Base-by-base conservation (phyloP, 306 rosid genomes). In the Echinosophora koreensis region DNA sequence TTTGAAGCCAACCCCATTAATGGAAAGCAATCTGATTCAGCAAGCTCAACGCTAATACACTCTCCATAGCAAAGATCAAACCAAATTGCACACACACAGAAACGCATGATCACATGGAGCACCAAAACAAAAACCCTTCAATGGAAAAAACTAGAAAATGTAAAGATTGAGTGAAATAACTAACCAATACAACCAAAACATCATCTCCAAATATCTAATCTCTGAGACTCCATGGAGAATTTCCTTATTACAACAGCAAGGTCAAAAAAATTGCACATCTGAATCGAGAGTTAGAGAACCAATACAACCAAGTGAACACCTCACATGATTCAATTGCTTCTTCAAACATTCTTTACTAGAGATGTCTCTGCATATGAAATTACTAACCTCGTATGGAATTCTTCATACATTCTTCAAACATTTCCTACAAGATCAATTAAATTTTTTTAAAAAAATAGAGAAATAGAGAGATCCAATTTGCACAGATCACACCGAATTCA, bases 291-390 rank as follows among this genome's bases (percentile, higher is more conserved):
- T 66, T 46, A 72, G 73, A 65, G 84, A 65, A 84, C 84, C 85
- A 83, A 83, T 79, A 80, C 71, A 79, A 66, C 85, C 68, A 80
- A 83, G 84, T 76, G 85, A 77, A 81, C 79, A 87, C 81, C 86
- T 85, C 90, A 88, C 85, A 85, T 85, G 93, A 90, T 78, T 86
- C 81, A 80, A 82, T 57, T 77, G 82, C 80, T 68, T 86, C 90
- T 39, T 67, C 81, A 71, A 65, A 73, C 70, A 42, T 80, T 80
- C 78, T 64, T 78, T 70, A 77, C 41, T 62, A 39, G 37, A 65
- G 39, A 56, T 59, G 16, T 70, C 69, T 59, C 86, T 82, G 88
- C 69, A 41, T 81, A 7, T 35, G 66, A 11, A 81, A 80, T 72
- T 46, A 22, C 22, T 22, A 22, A 22, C 22, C 22, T 22, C 22